Base-by-base conservation (phyloP, 2,329 filamentous ascomycete species). In the Aspergillus sergii region DNA sequence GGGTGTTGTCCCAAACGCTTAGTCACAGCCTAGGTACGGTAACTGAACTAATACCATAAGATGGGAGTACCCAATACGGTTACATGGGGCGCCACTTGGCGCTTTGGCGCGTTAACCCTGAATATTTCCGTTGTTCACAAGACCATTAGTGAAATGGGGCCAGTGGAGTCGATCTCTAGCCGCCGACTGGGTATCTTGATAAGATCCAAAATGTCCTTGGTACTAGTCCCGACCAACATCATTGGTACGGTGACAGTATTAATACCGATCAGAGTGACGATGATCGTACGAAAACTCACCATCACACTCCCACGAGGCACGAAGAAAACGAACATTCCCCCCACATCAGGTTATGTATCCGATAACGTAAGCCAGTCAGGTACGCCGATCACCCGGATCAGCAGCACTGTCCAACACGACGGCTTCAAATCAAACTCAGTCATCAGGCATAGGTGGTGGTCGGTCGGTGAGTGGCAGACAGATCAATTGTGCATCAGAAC, bases 291-390 rank as follows among this genome's bases (percentile, higher is more conserved):
- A 26, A 26, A 45, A 45, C n/a, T 45, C 23, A 28, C 26, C 16
- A 19, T 50, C 16, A 28, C 26, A 51, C 30, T 53, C 50, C 50
- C 51, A 55, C 51, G 51, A 55, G 51, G 51, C 12, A 55, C 14
- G 51, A 46, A 34, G 28, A 51, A n/a, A 50, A 50, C 16, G 26
- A 50, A n/a, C 46, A 50, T 50, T 50, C 46, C 14, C 57, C 58
- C 58, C 50, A 60, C 50, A 46, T 55, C 58, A 45, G 39, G 46
- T 30, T 50, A 28, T 28, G 23, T 50, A 10, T 26, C 16, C 21
- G 55, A 57, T 62, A 58, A 62, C 61, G 59, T 60, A 60, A 64
- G 59, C 59, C 53, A 66, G 64, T 57, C 59, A 62, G 62, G 62
- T 64, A 62, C 62, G 55, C 32, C 58, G 50, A 62, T 62, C 63